Conservation (phyloP, 2,329 filamentous ascomycete genomes). For the Ceratocystis eucalypticola region DNA sequence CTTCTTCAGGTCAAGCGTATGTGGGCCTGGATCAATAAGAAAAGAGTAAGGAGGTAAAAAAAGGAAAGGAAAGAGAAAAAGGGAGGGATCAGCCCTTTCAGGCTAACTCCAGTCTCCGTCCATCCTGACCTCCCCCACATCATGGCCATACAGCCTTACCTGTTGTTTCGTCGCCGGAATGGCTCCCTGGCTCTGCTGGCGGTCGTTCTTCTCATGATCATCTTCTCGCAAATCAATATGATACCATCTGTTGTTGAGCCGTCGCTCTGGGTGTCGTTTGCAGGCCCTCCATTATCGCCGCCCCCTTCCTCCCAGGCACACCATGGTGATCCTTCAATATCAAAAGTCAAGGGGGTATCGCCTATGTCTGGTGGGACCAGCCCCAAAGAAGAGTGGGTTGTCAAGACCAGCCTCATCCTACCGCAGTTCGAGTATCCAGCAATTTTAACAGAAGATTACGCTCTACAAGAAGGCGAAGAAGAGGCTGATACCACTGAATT, state of each 20-base stretch:
- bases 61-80: not conserved
- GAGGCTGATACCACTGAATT: not conserved
- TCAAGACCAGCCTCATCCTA: conserved; percentile 8
- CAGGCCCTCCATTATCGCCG: not conserved
- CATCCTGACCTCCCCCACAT: not conserved
- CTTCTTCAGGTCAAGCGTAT: not conserved
- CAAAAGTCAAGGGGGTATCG: not conserved
- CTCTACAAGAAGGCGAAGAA: conserved; percentile 3
- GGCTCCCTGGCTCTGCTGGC: not conserved
- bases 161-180: conserved; percentile 7
- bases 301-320: not conserved
- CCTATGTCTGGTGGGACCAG: not conserved
- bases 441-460: conserved; percentile 4
- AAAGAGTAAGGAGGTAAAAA: not conserved
- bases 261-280: not conserved
- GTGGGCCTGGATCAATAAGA: not conserved
- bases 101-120: not conserved
- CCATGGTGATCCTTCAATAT: not conserved
- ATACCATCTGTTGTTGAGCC: not conserved
- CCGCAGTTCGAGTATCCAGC: conserved; percentile 16
- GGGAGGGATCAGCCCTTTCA: not conserved
- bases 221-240: not conserved
- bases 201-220: not conserved
- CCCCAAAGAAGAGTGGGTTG: not conserved
- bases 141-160: not conserved